These are phyloP conservation scores for Cronartium ribicola DNA, from an alignment of 1,284 basidiomycete genomes.

Conservation along the genomic window DNA sequence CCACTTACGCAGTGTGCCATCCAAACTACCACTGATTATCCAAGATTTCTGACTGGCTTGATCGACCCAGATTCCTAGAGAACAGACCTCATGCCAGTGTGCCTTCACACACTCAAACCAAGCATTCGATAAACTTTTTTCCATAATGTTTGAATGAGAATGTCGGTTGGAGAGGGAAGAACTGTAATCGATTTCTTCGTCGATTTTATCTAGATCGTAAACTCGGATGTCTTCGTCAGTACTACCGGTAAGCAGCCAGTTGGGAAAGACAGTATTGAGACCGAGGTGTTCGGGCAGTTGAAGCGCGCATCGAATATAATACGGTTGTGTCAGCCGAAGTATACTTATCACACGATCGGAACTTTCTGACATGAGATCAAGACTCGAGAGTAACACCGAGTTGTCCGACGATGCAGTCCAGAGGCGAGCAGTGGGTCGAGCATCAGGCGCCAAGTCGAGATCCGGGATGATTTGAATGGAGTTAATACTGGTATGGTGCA, in stretches of 20 bases:
- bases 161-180: constrained; percentile 13
- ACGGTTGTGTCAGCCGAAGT: constrained; percentile 35
- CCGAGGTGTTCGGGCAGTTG: constrained; percentile 64
- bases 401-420: constrained; percentile 75
- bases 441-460: constrained; percentile 6
- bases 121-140: constrained; percentile 7
- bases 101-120: constrained; percentile 65
- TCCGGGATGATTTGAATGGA: constrained; percentile 20
- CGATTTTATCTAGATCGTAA: constrained; percentile 47
- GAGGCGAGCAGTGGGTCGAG: constrained; percentile 31
- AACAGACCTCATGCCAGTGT: constrained; percentile 80
- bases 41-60: constrained; percentile 58
- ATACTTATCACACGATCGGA: constrained; percentile 45
- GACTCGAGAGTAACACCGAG: constrained; percentile 61
- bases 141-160: constrained; percentile 61
- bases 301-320: constrained; percentile 58
- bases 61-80: constrained; percentile 66
- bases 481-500: constrained; percentile 30
- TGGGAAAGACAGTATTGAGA: constrained; percentile 61
- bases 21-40: constrained; percentile 74
- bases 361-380: constrained; percentile 52
- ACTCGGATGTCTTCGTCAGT: constrained; percentile 73
- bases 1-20: constrained; percentile 80
- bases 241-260: constrained; percentile 68
- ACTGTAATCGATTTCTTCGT: constrained; percentile 41